phyloP scores from a whole-genome alignment of 116 monocot species.

The Thalassia testudinum region DNA sequence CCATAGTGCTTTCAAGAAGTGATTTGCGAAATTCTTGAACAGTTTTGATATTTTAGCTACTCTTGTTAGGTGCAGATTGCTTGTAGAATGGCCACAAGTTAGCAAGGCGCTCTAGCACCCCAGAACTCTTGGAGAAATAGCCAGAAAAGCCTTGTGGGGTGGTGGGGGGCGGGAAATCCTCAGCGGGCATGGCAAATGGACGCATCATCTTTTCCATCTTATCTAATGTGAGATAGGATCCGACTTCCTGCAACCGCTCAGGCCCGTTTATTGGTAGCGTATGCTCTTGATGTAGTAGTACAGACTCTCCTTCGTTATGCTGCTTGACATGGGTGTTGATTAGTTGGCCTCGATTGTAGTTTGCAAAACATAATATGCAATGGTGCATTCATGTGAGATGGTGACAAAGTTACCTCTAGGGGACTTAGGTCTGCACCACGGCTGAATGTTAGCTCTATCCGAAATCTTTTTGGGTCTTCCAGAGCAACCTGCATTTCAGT shows the following conservation, averaged over 20 bases:
- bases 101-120: slow-evolving; percentile 60
- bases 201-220: slow-evolving; percentile 85
- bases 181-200: slow-evolving; percentile 94
- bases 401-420: slow-evolving; percentile 40
- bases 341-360: not conserved
- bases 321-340: slow-evolving; percentile 2
- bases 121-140: slow-evolving; percentile 51
- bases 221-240: slow-evolving; percentile 62
- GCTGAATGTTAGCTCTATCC: slow-evolving; percentile 92
- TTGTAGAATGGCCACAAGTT: slow-evolving; percentile 86
- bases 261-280: slow-evolving; percentile 96
- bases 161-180: slow-evolving; percentile 75
- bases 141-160: slow-evolving; percentile 57
- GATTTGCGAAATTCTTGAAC: no score
- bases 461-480: slow-evolving; percentile 88
- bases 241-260: slow-evolving; percentile 82
- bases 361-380: no score
- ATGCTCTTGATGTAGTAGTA: slow-evolving; percentile 75
- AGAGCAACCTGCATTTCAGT: slow-evolving; percentile 44
- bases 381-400: not conserved
- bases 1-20: no score
- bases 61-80: slow-evolving; percentile 13
- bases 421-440: slow-evolving; percentile 91
- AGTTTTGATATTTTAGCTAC: not conserved
- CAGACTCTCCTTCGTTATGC: slow-evolving; percentile 38